Evolutionary conservation across 805 yeast genomes (phyloP).

Genomic region (Candida broadrunensis): DNA sequence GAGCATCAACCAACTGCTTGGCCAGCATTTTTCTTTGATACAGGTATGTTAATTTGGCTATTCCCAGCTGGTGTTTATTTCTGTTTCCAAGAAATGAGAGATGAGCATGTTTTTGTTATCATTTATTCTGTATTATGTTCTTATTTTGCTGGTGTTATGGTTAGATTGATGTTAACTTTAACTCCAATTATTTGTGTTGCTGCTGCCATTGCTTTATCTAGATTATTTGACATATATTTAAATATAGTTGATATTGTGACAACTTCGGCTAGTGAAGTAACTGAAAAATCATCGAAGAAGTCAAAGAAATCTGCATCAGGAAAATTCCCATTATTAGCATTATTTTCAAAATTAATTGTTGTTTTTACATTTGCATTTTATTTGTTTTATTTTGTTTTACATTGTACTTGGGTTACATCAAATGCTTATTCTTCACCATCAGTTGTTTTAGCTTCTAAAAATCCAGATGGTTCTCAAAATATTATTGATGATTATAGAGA

Average conservation of each 20-base stretch:
- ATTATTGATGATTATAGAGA: conserved; percentile 97
- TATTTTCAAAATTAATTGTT: conserved; percentile 61
- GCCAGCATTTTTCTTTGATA: conserved; percentile 97
- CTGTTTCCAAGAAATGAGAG: conserved; percentile 81
- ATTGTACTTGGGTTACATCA: conserved; percentile 96
- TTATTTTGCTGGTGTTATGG: conserved; percentile 99
- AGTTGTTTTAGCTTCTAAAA: conserved; percentile 81
- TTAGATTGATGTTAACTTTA: conserved; percentile 92
- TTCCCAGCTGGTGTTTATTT: conserved; percentile 97
- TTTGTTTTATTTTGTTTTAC: conserved; percentile 78
- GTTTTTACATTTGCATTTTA: conserved; percentile 68
- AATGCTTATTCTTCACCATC: conserved; percentile 97
- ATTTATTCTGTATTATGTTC: conserved; percentile 92
- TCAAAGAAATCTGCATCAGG: conserved; percentile 7
- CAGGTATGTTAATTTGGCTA: conserved; percentile 90
- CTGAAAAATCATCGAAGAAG: conserved; percentile 7
- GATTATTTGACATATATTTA: conserved; percentile 77
- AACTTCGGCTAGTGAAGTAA: conserved; percentile 4
- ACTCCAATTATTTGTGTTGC: conserved; percentile 95
- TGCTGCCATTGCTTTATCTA: conserved; percentile 85
- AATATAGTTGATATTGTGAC: conserved; percentile 50
- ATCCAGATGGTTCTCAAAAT: conserved; percentile 80
- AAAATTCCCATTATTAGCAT: conserved; percentile 24
- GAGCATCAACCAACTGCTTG: conserved; percentile 99
- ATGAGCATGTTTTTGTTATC: conserved; percentile 91